Base-by-base conservation (phyloP, 1,284 basidiomycete species). In the Papiliotrema laurentii region DNA sequence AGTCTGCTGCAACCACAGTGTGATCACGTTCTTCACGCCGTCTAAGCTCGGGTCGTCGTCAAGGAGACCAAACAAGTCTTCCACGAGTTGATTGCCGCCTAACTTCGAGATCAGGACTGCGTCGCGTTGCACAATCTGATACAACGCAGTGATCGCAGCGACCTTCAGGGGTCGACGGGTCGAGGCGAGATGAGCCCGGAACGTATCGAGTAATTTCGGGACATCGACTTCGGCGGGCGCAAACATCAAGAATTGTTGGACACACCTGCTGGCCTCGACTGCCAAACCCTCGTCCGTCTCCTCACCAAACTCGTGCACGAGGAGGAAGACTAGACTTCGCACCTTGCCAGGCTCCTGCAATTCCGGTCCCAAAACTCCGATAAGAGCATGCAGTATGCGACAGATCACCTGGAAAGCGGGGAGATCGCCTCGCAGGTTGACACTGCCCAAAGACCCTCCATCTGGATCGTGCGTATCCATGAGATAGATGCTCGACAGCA, bases 171-270 rank as follows among this genome's bases (percentile, higher is more conserved):
- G 86, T 22, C 89, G 77, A 14, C 87, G 80, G 10, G 85, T 79
- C 2, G 89, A 91, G 1, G 83, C 80, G 19, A 97, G 79, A 68
- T 93, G 82, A 0, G 77, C 74, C 40, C 87, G 62, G 72, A 96
- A 88, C 31, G 80, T 83, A 30, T 78, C 75, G 21, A 96, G 85
- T 3, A 93, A 78, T 43, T 82, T 81, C 0, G 88, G 85, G 6
- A 90, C 81, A 51, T 90, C 79, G 52, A 90, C 83, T 51, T 89
- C 81, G 50, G 87, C 81, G 0, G 90, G 84, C 0, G 90, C 86
- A 61, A 98, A 97, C 83, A 99, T 92, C 27, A 96, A 80, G 75
- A 97, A 87, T 69, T 97, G 93, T 66, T 98, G 94, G 18, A 90
- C 85, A 66, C 92, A 94, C 71, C 88, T 89, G 73, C 97, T 92